These are phyloP conservation scores for Rubia balearica DNA, from an alignment of 305 asterid genomes.

Conservation along the genomic window DNA sequence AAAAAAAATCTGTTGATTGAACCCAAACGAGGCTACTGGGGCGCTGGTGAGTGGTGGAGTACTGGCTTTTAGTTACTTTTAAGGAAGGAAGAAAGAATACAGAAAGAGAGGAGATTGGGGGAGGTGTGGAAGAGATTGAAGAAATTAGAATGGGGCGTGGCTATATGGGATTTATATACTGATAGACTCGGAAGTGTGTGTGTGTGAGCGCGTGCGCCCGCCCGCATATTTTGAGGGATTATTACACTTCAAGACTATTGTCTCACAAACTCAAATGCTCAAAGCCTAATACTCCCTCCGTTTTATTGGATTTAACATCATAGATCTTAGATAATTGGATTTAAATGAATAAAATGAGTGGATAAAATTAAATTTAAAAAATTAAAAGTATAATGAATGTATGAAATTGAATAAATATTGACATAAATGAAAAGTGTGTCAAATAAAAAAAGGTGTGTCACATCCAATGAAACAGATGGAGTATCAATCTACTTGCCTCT, in stretches of 20 bases:
- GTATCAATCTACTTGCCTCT: neutral
- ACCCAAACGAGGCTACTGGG: neutral
- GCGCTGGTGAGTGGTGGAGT: neutral
- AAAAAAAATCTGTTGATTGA: neutral
- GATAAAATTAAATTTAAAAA: too few relatives aligned
- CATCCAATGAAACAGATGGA: too few relatives aligned
- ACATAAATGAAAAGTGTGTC: too few relatives aligned
- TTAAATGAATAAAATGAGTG: too few relatives aligned
- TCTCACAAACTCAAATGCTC: neutral
- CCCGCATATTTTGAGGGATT: neutral
- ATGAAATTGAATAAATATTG: too few relatives aligned
- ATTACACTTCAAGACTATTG: neutral
- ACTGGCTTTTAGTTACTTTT: neutral
- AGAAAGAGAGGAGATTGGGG: neutral
- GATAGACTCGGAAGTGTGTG: neutral
- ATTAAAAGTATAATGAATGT: too few relatives aligned
- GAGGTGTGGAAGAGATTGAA: neutral
- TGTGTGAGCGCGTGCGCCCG: constrained; percentile 9
- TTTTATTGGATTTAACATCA: too few relatives aligned
- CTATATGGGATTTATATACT: constrained; percentile 26
- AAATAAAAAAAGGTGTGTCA: too few relatives aligned
- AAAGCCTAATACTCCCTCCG: too few relatives aligned
- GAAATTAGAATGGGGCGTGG: constrained; percentile 21
- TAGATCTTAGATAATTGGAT: too few relatives aligned
- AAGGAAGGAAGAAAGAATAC: neutral